Percentiles rank a stretch among this genome's conserved stretches.
Evolutionary conservation across 2,329 filamentous ascomycete genomes (phyloP).

Genomic region (Alternaria sp.): DNA sequence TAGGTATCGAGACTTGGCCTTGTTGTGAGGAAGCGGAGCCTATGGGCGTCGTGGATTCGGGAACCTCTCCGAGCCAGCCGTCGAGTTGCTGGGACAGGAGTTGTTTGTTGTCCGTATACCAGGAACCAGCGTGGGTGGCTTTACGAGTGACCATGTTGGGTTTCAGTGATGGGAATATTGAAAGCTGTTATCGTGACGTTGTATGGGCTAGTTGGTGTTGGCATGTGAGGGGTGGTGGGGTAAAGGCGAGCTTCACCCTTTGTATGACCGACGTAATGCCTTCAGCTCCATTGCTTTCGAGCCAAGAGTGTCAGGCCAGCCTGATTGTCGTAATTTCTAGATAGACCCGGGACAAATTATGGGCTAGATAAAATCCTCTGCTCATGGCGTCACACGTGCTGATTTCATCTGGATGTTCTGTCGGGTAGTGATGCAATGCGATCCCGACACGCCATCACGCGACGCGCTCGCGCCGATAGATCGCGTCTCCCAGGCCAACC

Average conservation of each 20-base stretch:
- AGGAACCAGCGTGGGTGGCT: slow-evolving; percentile 83
- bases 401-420: neutral
- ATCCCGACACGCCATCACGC: slow-evolving; percentile 9
- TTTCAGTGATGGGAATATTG: neutral
- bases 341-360: neutral
- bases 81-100: slow-evolving; percentile 76
- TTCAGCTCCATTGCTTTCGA: neutral
- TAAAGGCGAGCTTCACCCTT: slow-evolving; percentile 8
- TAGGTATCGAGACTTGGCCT: slow-evolving; percentile 63
- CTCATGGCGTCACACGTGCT: neutral
- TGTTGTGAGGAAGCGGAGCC: slow-evolving; percentile 55
- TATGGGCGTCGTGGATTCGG: slow-evolving; percentile 68
- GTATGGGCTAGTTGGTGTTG: slow-evolving; percentile 1
- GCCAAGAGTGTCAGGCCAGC: neutral
- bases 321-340: no score
- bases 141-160: slow-evolving; percentile 54
- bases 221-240: slow-evolving; percentile 11
- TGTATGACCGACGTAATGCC: slow-evolving; percentile 16
- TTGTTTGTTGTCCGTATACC: slow-evolving; percentile 74
- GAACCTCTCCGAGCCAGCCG: slow-evolving; percentile 75
- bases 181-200: neutral
- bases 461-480: slow-evolving; percentile 19
- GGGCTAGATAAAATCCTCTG: neutral
- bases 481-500: slow-evolving; percentile 33
- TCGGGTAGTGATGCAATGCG: slow-evolving; percentile 2